phyloP scores from a whole-genome alignment of 805 yeast species.

The Komagataella pastoris region DNA sequence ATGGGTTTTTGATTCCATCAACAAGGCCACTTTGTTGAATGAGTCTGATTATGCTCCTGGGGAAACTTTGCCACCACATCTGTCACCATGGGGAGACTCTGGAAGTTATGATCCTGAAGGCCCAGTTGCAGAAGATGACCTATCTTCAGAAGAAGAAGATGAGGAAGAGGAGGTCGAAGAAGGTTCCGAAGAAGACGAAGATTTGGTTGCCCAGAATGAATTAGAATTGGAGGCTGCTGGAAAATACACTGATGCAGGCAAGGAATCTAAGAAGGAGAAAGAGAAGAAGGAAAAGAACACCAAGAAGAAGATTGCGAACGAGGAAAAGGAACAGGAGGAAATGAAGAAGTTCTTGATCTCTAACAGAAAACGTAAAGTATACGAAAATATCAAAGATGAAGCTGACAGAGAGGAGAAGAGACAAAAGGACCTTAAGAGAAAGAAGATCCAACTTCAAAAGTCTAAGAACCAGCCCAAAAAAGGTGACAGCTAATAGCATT shows the following conservation, averaged over 20 bases:
- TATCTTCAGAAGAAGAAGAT: conserved; percentile 26
- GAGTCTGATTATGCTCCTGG: conserved; percentile 87
- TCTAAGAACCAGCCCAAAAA: conserved; percentile 29
- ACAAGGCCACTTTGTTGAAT: conserved; percentile 60
- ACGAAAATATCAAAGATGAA: conserved; percentile 91
- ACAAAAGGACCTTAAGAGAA: conserved; percentile 51
- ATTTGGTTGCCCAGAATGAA: conserved; percentile 58
- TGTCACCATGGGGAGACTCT: conserved; percentile 98
- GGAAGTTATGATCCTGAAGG: conserved; percentile 80
- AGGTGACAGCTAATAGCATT: not conserved
- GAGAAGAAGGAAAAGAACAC: conserved; percentile 24
- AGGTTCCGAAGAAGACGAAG: conserved; percentile 41
- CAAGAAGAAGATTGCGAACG: conserved; percentile 30
- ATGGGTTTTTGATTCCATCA: conserved; percentile 90
- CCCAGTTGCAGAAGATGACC: conserved; percentile 23
- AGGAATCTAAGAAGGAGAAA: conserved; percentile 14
- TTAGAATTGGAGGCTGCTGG: conserved; percentile 87
- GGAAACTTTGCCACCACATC: conserved; percentile 89
- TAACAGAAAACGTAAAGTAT: conserved; percentile 86
- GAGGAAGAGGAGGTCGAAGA: conserved; percentile 38
- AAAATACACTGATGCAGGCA: conserved; percentile 48
- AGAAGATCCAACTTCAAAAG: conserved; percentile 60
- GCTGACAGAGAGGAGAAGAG: conserved; percentile 71
- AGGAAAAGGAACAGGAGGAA: conserved; percentile 73
- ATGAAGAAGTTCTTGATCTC: conserved; percentile 96